Evolutionary conservation across 2,329 filamentous ascomycete species (phyloP).

Genomic region (Phaeosphaeriaceae sp.): DNA sequence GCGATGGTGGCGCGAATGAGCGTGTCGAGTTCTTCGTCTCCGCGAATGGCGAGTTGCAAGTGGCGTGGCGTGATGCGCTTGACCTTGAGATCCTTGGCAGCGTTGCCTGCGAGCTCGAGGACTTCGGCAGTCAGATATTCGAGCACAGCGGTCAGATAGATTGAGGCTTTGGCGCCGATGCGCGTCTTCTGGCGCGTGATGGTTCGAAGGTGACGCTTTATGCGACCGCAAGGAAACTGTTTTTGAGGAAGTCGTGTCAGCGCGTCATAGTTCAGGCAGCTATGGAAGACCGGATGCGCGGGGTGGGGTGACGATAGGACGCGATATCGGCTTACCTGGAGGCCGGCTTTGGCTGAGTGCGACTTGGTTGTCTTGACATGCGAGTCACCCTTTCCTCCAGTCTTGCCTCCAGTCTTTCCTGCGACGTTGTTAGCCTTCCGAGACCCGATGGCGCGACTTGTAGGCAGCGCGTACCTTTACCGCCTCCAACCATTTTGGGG

Average conservation of each 20-base stretch:
- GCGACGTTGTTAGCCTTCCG: constrained; percentile 28
- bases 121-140: constrained; percentile 99
- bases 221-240: constrained; percentile 98
- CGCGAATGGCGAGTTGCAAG: constrained; percentile 95
- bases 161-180: constrained; percentile 96
- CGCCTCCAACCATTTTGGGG: constrained; percentile 74
- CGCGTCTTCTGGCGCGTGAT: constrained; percentile 99
- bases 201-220: constrained; percentile 99
- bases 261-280: constrained; percentile 23
- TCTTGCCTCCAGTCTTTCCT: constrained; percentile 80
- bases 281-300: constrained; percentile 21
- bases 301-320: constrained; percentile 27
- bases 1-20: constrained; percentile 97
- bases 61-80: constrained; percentile 99
- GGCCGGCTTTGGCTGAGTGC: constrained; percentile 91
- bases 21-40: constrained; percentile 97
- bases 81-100: constrained; percentile 98
- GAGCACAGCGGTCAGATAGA: constrained; percentile 97
- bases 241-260: constrained; percentile 30
- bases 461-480: constrained; percentile 76
- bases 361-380: constrained; percentile 90
- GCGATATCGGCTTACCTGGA: constrained; percentile 75
- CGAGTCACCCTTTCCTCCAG: constrained; percentile 78
- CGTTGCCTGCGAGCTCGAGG: constrained; percentile 96
- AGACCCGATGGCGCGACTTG: constrained; percentile 25